These are phyloP conservation scores for Hypoxylon sp. DNA, from an alignment of 2,329 filamentous ascomycete species.

Conservation along the genomic window DNA sequence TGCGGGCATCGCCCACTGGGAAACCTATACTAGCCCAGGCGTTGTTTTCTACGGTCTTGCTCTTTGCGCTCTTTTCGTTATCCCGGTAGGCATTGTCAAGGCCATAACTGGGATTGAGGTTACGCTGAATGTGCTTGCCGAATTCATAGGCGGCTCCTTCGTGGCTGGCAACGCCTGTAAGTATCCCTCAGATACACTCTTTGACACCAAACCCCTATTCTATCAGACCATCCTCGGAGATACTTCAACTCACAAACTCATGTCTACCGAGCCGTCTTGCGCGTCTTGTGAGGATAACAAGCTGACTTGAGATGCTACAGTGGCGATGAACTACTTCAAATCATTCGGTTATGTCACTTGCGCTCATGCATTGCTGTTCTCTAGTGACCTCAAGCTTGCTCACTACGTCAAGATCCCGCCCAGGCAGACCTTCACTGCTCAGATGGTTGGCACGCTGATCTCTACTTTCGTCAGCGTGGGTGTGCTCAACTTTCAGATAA, in stretches of 20 bases:
- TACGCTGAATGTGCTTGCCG: constrained; percentile 67
- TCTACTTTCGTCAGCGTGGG: constrained; percentile 67
- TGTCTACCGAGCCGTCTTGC: background rate
- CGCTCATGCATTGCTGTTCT: constrained; percentile 50
- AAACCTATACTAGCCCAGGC: constrained; percentile 65
- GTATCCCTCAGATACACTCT: background rate
- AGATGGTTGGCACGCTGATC: constrained; percentile 70
- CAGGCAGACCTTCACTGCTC: constrained; percentile 70
- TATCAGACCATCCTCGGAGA: background rate
- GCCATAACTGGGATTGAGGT: constrained; percentile 68
- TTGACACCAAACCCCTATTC: background rate
- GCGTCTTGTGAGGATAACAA: background rate
- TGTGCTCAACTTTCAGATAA: constrained; percentile 59
- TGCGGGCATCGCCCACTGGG: constrained; percentile 63
- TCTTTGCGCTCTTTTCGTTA: constrained; percentile 65
- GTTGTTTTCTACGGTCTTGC: constrained; percentile 67
- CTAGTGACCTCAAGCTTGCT: constrained; percentile 62
- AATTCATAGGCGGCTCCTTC: constrained; percentile 67
- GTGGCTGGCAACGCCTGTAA: constrained; percentile 63
- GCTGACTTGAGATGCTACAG: constrained; percentile 21
- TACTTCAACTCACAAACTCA: constrained; percentile 15
- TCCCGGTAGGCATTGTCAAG: constrained; percentile 67
- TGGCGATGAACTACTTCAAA: constrained; percentile 70
- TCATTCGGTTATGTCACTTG: constrained; percentile 63
- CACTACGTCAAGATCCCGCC: constrained; percentile 74